phyloP scores from a whole-genome alignment of 306 rosid species.

The Canavalia gladiata region DNA sequence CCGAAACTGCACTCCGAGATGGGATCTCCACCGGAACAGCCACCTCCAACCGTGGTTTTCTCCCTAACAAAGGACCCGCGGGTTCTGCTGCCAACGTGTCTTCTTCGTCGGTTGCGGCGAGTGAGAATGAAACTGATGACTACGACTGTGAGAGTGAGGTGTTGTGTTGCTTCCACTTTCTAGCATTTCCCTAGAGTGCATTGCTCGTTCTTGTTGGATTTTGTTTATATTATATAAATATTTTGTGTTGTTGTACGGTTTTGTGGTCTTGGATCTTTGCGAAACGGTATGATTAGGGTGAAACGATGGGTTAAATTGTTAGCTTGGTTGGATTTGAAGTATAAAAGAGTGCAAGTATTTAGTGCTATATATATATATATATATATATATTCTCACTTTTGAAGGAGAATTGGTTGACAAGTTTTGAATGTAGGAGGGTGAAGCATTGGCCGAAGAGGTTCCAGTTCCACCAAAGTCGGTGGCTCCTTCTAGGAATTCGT shows the following conservation, averaged over 20 bases:
- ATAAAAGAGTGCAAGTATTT: background rate
- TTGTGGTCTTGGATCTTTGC: background rate
- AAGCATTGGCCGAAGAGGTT: constrained; percentile 58
- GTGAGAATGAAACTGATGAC: constrained; percentile 63
- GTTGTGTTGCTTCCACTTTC: constrained; percentile 43
- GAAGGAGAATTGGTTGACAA: background rate
- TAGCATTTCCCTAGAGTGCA: too few species aligned
- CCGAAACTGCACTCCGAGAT: constrained; percentile 39
- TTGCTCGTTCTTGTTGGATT: background rate
- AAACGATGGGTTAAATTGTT: background rate
- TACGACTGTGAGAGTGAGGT: constrained; percentile 79
- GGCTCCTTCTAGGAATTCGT: constrained; percentile 55
- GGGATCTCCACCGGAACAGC: constrained; percentile 40
- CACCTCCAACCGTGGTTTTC: too few species aligned
- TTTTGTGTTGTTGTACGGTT: background rate
- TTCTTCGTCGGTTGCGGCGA: constrained; percentile 52
- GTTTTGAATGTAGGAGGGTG: constrained; percentile 56
- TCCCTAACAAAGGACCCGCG: background rate
- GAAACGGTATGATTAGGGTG: background rate
- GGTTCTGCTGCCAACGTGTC: constrained; percentile 28
- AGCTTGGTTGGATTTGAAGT: background rate
- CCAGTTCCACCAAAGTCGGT: constrained; percentile 41
- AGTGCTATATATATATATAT: too few species aligned
- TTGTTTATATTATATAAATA: background rate
- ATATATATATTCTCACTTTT: background rate